Conservation (phyloP, 2,329 filamentous ascomycete species). For the Magnaporthiopsis incrustans region DNA sequence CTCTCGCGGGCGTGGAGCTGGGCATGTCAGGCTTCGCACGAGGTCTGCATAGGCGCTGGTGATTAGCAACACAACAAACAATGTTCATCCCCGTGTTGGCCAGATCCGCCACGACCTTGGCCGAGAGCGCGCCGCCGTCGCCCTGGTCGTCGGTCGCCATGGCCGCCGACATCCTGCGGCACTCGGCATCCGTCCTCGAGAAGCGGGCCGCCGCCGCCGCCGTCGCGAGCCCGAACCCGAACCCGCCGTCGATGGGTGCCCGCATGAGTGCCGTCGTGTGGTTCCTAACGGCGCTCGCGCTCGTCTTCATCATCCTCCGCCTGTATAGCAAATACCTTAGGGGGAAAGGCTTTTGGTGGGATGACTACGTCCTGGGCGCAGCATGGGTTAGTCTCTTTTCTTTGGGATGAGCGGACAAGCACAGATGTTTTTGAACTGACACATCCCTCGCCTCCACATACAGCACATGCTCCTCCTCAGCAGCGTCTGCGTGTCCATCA, state of each 20-base stretch:
- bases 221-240: too few relatives aligned
- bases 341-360: constrained; percentile 17
- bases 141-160: background rate
- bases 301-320: constrained; percentile 15
- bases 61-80: background rate
- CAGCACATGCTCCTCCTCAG: constrained; percentile 7
- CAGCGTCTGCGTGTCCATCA: constrained; percentile 3
- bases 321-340: constrained; percentile 16
- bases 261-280: constrained; percentile 15
- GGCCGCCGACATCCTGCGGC: background rate
- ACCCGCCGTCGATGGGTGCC: constrained; percentile 4
- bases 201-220: background rate
- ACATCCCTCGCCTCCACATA: background rate
- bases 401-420: too few relatives aligned
- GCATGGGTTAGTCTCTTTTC: constrained; percentile 14
- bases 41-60: background rate
- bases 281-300: constrained; percentile 13
- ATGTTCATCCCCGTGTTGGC: background rate
- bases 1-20: too few relatives aligned
- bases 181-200: background rate
- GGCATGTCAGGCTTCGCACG: background rate
- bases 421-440: too few relatives aligned
- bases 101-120: too few relatives aligned
- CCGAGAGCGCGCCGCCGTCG: background rate
- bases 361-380: constrained; percentile 17